Evolutionary conservation across 305 asterid genomes (phyloP).

Genomic region (Solanum hybrid): DNA sequence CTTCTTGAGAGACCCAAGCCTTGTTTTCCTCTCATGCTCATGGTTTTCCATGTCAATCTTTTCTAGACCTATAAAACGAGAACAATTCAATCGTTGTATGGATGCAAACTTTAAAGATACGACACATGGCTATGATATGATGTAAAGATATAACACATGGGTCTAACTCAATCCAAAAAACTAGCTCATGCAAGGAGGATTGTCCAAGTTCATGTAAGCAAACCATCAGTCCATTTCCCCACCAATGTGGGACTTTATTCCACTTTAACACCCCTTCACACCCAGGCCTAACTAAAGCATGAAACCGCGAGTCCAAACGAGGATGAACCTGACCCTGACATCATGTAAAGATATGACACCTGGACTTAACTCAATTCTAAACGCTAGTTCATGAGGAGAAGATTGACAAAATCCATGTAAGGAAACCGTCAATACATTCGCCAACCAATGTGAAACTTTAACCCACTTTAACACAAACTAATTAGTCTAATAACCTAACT

Average conservation of each 20-base stretch:
- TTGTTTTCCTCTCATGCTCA: conserved; percentile 43
- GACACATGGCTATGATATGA: neutral
- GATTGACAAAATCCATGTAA: neutral
- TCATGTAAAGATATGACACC: neutral
- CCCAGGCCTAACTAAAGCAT: neutral
- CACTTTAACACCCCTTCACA: neutral
- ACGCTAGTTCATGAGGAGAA: neutral
- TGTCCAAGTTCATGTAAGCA: neutral
- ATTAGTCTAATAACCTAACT: neutral
- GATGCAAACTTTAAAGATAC: neutral
- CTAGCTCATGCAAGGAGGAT: neutral
- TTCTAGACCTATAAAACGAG: neutral
- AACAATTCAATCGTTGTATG: neutral
- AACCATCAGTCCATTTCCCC: neutral
- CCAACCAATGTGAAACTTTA: neutral
- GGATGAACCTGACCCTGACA: neutral
- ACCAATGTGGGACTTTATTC: neutral
- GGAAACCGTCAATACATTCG: neutral
- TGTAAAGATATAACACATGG: neutral
- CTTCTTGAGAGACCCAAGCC: conserved; percentile 74
- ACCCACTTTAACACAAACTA: neutral
- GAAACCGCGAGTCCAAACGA: neutral
- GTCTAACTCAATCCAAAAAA: neutral
- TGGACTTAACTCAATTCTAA: neutral
- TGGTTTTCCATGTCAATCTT: conserved; percentile 18